Evolutionary conservation across 2,329 filamentous ascomycete genomes (phyloP).

Genomic region (Chrysoporthe cubensis): DNA sequence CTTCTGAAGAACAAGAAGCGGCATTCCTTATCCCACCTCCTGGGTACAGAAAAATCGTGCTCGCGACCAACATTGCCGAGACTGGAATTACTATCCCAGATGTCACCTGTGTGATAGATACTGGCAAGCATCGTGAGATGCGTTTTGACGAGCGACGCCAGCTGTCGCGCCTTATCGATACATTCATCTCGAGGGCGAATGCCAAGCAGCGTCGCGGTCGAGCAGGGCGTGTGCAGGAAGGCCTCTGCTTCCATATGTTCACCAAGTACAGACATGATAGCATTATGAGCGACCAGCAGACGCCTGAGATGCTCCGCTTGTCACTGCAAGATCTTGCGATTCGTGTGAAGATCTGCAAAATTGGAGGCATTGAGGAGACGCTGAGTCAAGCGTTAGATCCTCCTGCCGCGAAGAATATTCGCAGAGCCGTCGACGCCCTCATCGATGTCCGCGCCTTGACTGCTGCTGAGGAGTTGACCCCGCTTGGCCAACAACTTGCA

Average conservation of each 20-base stretch:
- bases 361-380: constrained; percentile 91
- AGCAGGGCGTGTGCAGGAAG: constrained; percentile 93
- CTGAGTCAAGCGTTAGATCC: constrained; percentile 87
- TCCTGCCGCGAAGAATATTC: constrained; percentile 89
- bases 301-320: constrained; percentile 91
- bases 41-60: constrained; percentile 87
- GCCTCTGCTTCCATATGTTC: constrained; percentile 94
- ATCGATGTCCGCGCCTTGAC: constrained; percentile 93
- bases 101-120: constrained; percentile 95
- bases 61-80: constrained; percentile 97
- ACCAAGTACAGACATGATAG: constrained; percentile 87
- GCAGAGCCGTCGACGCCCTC: constrained; percentile 87
- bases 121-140: constrained; percentile 97
- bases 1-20: constrained; percentile 93
- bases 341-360: constrained; percentile 94
- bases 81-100: constrained; percentile 99
- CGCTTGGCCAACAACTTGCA: constrained; percentile 83
- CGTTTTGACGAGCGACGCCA: constrained; percentile 92
- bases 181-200: constrained; percentile 93
- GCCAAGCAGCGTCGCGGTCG: constrained; percentile 93
- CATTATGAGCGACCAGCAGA: constrained; percentile 87
- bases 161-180: constrained; percentile 86
- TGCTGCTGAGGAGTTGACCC: constrained; percentile 77
- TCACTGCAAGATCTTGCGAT: constrained; percentile 95
- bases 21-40: constrained; percentile 85